These are phyloP conservation scores for Xerocomellus amylosporus DNA, from an alignment of 768 basidiomycete species.

Conservation along the genomic window DNA sequence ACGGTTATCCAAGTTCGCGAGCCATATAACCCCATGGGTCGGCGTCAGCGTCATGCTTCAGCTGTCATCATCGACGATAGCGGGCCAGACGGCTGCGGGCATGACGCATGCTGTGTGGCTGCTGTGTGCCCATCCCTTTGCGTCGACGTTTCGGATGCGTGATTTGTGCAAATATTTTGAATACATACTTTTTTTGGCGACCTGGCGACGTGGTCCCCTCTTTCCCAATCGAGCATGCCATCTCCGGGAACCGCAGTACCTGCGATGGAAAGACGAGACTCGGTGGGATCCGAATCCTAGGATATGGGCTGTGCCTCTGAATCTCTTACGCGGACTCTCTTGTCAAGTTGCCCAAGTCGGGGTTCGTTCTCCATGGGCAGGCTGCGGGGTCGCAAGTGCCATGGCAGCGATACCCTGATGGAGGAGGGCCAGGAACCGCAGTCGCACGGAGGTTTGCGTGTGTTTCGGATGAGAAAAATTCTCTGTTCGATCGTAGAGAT, in stretches of 20 bases:
- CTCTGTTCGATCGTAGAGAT: neutral
- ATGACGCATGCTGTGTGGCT: too few relatives aligned
- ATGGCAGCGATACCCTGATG: neutral
- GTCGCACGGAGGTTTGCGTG: neutral
- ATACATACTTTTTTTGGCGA: too few relatives aligned
- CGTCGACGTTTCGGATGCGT: too few relatives aligned
- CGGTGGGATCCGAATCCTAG: neutral
- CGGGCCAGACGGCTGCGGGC: too few relatives aligned
- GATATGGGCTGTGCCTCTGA: neutral
- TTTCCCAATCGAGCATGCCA: neutral
- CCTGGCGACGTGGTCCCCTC: neutral
- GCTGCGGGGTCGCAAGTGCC: neutral
- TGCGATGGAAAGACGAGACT: neutral
- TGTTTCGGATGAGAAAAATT: neutral
- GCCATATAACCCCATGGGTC: too few relatives aligned
- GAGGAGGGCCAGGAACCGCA: conserved; percentile 14
- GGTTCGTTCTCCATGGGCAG: neutral
- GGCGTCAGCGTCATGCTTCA: too few relatives aligned
- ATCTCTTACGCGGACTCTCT: too few relatives aligned
- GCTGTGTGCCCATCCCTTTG: too few relatives aligned
- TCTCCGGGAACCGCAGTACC: conserved; percentile 8
- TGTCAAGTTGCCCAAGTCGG: neutral
- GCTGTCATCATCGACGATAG: too few relatives aligned
- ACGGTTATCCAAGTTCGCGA: too few relatives aligned
- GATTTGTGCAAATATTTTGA: too few relatives aligned